Percentiles rank a stretch among this genome's conserved stretches.
phyloP scores from a whole-genome alignment of 768 basidiomycete species.

The Leccinum variicolor region DNA sequence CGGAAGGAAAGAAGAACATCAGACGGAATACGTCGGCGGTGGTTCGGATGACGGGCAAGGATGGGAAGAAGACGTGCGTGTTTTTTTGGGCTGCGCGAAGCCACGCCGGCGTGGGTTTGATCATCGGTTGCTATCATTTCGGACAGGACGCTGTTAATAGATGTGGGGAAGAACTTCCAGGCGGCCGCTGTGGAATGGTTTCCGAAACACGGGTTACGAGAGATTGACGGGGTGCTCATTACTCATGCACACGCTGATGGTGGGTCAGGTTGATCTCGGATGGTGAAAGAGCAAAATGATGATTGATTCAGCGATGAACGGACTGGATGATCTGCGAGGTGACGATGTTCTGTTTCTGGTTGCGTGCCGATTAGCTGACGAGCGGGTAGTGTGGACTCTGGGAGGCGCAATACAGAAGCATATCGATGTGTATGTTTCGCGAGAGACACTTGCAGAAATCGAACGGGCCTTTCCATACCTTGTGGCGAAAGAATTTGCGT shows the following conservation, averaged over 20 bases:
- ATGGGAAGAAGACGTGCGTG: constrained; percentile 48
- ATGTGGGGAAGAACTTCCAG: constrained; percentile 84
- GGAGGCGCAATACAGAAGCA: constrained; percentile 57
- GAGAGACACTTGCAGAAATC: constrained; percentile 62
- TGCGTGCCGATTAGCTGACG: constrained; percentile 2
- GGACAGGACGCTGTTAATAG: constrained; percentile 71
- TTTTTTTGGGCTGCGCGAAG: background rate
- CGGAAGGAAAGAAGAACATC: constrained; percentile 78
- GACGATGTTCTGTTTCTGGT: background rate
- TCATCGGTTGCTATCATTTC: background rate
- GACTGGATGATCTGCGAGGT: constrained; percentile 87
- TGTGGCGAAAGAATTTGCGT: constrained; percentile 68
- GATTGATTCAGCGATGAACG: constrained; percentile 68
- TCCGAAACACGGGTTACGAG: constrained; percentile 70
- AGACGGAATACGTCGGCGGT: constrained; percentile 80
- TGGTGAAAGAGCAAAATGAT: background rate
- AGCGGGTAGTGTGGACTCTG: constrained; percentile 67
- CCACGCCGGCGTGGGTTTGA: constrained; percentile 1
- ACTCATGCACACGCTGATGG: constrained; percentile 90
- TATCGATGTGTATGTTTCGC: constrained; percentile 73
- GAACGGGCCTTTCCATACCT: constrained; percentile 79
- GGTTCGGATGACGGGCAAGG: constrained; percentile 43
- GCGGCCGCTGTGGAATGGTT: constrained; percentile 52
- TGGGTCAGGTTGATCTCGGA: constrained; percentile 16
- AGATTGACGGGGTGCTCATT: constrained; percentile 72